Evolutionary conservation across 2,329 filamentous ascomycete species (phyloP), one percentile per base, ranked within the genome.

Genomic region (Penicillium polonicum): DNA sequence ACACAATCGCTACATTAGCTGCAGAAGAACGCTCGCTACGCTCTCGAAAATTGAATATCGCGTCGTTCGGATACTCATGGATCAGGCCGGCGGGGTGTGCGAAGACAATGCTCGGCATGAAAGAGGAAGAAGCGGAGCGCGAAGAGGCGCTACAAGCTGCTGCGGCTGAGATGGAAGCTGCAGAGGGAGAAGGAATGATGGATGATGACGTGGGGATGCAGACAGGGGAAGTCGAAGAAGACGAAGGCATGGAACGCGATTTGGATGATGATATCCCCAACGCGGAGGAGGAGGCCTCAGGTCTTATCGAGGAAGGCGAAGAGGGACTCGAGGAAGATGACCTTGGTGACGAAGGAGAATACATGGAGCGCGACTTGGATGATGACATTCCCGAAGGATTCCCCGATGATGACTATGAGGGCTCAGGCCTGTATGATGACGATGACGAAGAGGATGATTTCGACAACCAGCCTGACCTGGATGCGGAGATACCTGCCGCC

Each of bases 21-120:
- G 78, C 85, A 42, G 93, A 97, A 71, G 94, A 97, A 77, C 83
- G 86, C 60, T 83, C 86, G 57, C 83, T 95, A 63, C 84, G 88
- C 54, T 83, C 88, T 9, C 90, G 93, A 46, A 91, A 92, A 69
- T 78, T 85, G 48, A 91, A 93, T 64, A 88, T 97, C 31, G 85
- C 89, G 48, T 90, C 92, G 68, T 97, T 95, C 71, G 94, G 94
- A 59, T 89, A 88, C 64, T 85, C 84, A 44, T 99, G 94, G 94
- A 87, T 99, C 55, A 90, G 89, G 58, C 94, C 94, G 0, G 92
- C 91, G 0, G 94, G 93, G 8, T 83, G 96, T 55, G 74, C 86
- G 57, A 99, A 97, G 80, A 96, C 93, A 1, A 85, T 96, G 59
- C 88, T 95, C 71, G 92, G 95, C 61, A 85, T 92, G 77, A 88